Percentiles rank a stretch among this genome's conserved stretches.
phyloP scores from a whole-genome alignment of 768 basidiomycete genomes.

The Panellus pusillus region DNA sequence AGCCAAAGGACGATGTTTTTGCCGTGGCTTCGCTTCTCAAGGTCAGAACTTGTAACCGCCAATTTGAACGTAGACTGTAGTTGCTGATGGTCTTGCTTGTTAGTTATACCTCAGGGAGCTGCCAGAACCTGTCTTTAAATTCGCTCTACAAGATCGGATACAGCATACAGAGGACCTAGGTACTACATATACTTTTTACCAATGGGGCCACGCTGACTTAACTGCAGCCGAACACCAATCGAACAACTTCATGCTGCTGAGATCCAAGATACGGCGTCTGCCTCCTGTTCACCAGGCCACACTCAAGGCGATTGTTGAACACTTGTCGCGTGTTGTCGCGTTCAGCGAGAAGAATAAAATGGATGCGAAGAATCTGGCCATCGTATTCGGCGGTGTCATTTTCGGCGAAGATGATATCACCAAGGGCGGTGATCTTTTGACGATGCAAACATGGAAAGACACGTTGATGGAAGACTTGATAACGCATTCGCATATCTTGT shows the following conservation, averaged over 20 bases:
- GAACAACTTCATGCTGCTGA: conserved; percentile 72
- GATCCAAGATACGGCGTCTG: conserved; percentile 83
- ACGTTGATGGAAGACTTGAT: conserved; percentile 86
- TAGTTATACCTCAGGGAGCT: conserved; percentile 83
- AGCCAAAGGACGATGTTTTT: conserved; percentile 75
- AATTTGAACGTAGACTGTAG: background rate
- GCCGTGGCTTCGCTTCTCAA: conserved; percentile 85
- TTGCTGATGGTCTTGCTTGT: conserved; percentile 1
- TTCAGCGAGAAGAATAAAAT: conserved; percentile 82
- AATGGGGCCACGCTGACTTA: background rate
- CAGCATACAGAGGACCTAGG: conserved; percentile 80
- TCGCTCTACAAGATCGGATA: conserved; percentile 75
- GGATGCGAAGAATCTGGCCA: conserved; percentile 90
- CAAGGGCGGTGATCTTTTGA: conserved; percentile 71
- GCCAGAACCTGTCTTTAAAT: conserved; percentile 87
- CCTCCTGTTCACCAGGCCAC: conserved; percentile 85
- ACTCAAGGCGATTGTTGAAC: conserved; percentile 77
- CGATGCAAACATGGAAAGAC: conserved; percentile 69
- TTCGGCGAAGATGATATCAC: conserved; percentile 92
- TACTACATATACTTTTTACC: conserved; percentile 24
- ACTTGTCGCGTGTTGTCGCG: conserved; percentile 71
- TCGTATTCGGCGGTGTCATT: conserved; percentile 85
- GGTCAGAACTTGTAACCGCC: conserved; percentile 40
- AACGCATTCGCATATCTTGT: conserved; percentile 66
- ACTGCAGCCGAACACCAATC: conserved; percentile 65